These are phyloP conservation scores for Hamiltosporidium tvaerminnensis DNA, from an alignment of 371 early-diverging fungal species.

Conservation along the genomic window DNA sequence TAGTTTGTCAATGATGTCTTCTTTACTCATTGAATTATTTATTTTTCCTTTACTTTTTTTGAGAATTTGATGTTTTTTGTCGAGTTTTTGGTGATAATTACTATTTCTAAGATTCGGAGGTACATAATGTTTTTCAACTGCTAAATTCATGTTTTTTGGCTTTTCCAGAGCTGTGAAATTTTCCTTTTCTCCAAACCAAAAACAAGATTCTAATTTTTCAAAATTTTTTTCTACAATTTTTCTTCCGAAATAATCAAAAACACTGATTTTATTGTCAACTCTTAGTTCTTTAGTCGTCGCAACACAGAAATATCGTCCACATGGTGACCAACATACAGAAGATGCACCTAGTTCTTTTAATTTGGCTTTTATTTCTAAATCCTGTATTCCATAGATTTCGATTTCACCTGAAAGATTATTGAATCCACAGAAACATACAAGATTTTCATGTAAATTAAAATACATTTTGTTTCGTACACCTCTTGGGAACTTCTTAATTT, in stretches of 20 bases:
- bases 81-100: too few relatives aligned
- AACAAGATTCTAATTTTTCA: slow-evolving; percentile 12
- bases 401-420: slow-evolving; percentile 52
- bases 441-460: slow-evolving; percentile 37
- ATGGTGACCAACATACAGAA: slow-evolving; percentile 42
- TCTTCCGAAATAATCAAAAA: slow-evolving; percentile 53
- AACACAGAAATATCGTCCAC: slow-evolving; percentile 46
- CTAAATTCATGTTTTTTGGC: slow-evolving; percentile 14
- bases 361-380: slow-evolving; percentile 11
- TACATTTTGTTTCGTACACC: slow-evolving; percentile 44
- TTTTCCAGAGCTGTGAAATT: slow-evolving; percentile 10
- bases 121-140: slow-evolving; percentile 24
- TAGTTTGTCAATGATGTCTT: too few relatives aligned
- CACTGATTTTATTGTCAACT: slow-evolving; percentile 45
- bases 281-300: slow-evolving; percentile 46
- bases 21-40: too few relatives aligned
- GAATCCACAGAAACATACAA: slow-evolving; percentile 45
- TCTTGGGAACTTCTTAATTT: slow-evolving; percentile 28
- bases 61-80: not conserved
- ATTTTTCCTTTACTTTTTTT: not conserved
- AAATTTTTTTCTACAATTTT: slow-evolving; percentile 32
- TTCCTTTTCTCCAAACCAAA: slow-evolving; percentile 29
- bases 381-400: slow-evolving; percentile 28
- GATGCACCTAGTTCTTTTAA: slow-evolving; percentile 49
- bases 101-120: slow-evolving; percentile 25